phyloP scores from a whole-genome alignment of 179 eudicot genomes.

The Silene coronaria region DNA sequence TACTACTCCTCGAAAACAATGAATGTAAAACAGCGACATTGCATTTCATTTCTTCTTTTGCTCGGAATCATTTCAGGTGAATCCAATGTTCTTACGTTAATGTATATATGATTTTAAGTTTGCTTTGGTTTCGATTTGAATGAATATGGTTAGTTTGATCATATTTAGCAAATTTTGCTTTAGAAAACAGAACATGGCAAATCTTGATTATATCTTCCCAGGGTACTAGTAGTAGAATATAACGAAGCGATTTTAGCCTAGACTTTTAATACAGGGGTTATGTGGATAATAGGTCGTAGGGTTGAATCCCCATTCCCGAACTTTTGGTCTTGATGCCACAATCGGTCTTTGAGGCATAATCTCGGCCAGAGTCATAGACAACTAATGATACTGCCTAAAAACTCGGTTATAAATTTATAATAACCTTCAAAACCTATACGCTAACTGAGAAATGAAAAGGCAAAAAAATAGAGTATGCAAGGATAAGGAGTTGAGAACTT shows the following conservation, averaged over 20 bases:
- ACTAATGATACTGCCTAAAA: no score
- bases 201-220: not conserved
- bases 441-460: not conserved
- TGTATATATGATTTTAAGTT: no score
- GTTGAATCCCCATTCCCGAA: no score
- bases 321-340: no score
- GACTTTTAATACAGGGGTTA: no score
- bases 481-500: not conserved
- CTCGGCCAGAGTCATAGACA: no score
- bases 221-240: no score
- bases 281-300: no score
- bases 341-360: no score
- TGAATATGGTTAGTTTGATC: not conserved
- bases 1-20: conserved; percentile 24
- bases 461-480: not conserved
- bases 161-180: not conserved
- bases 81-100: not conserved
- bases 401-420: not conserved
- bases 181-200: not conserved
- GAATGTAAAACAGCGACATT: conserved; percentile 29
- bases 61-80: conserved; percentile 52
- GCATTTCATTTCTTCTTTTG: conserved; percentile 35
- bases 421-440: not conserved
- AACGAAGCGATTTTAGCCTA: no score
- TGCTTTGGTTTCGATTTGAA: no score